Conservation (phyloP, 305 asterid genomes). For the Fraxinus velutina region DNA sequence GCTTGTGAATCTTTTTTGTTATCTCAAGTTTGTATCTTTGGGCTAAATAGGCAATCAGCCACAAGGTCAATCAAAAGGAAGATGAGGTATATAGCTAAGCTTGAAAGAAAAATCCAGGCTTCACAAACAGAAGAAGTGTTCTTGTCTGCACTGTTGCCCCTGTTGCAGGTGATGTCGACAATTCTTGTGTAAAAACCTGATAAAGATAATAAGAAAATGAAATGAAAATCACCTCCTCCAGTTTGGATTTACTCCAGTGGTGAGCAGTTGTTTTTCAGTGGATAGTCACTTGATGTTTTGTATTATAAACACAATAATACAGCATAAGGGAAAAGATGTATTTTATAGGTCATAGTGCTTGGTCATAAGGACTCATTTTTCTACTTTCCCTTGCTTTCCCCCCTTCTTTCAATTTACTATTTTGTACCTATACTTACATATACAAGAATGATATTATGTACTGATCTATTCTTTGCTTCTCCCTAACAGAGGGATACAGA, state of each 20-base stretch:
- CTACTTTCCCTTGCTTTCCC: too few relatives aligned
- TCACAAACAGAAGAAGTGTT: slow-evolving; percentile 92
- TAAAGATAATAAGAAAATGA: background rate
- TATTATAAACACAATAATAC: too few relatives aligned
- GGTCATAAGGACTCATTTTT: too few relatives aligned
- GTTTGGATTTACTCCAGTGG: too few relatives aligned
- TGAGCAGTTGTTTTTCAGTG: too few relatives aligned
- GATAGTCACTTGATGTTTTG: background rate
- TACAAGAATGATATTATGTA: too few relatives aligned
- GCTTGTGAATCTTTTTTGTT: background rate
- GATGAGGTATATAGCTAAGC: slow-evolving; percentile 93
- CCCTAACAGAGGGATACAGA: too few relatives aligned
- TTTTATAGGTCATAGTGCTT: too few relatives aligned
- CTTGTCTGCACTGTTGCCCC: slow-evolving; percentile 79
- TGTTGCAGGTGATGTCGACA: slow-evolving; percentile 59
- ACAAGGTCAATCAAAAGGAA: slow-evolving; percentile 93
- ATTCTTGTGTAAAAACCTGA: background rate
- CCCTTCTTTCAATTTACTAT: too few relatives aligned
- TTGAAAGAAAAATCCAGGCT: slow-evolving; percentile 91
- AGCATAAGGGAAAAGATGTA: too few relatives aligned
- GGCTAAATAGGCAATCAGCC: slow-evolving; percentile 98
- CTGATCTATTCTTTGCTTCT: too few relatives aligned
- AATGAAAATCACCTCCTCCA: background rate
- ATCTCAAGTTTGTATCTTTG: slow-evolving; percentile 32
- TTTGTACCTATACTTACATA: too few relatives aligned